Base-by-base conservation (phyloP, 78 protist genomes). In the Guillardia theta region DNA sequence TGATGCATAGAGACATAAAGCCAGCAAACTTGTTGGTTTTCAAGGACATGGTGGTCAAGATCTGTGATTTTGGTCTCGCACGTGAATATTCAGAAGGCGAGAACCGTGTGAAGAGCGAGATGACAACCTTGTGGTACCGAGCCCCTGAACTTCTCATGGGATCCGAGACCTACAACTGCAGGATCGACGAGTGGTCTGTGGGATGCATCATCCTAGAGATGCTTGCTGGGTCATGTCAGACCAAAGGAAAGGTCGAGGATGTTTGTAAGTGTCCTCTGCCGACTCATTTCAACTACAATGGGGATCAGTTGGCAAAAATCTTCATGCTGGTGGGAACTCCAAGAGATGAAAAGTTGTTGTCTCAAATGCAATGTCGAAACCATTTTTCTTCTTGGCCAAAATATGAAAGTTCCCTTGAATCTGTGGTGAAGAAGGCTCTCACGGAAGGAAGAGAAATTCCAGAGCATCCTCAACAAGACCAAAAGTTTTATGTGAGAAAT, bases 121-220 rank as follows among this genome's bases (percentile, higher is more conserved):
- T 36, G 5, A 22, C 12, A 6, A 70, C 45, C 39, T 24, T 70
- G 4, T 70, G 87, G 87, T 36, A 70, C 44, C 87, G 87, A 3
- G 87, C 87, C 47, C 87, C 87, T 27, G 87, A 70, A 43, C 87
- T 70, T 12, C 87, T 70, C 39, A 27, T 70, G 87, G 87, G 87
- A 15, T 27, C 87, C 0, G 12, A 6, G 87, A 70, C 1, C 47
- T 36, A 70, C 41, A 36, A 10, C 39, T 10, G 12, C 87, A 27
- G 15, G 87, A 43, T 70, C 3, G 87, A 70, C 87, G 87, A 70
- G 87, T 70, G 87, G 87, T 37, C 39, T 10, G 87, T 36, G 15
- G 87, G 87, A 9, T 24, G 21, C 70, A 58, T 58, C 3, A 1
- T 58, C 39, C 70, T 58, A 8, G 70, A 58, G 70, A 58, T 58